Base-by-base conservation (phyloP, 1,284 basidiomycete species). In the Cryptococcus amylolentus region DNA sequence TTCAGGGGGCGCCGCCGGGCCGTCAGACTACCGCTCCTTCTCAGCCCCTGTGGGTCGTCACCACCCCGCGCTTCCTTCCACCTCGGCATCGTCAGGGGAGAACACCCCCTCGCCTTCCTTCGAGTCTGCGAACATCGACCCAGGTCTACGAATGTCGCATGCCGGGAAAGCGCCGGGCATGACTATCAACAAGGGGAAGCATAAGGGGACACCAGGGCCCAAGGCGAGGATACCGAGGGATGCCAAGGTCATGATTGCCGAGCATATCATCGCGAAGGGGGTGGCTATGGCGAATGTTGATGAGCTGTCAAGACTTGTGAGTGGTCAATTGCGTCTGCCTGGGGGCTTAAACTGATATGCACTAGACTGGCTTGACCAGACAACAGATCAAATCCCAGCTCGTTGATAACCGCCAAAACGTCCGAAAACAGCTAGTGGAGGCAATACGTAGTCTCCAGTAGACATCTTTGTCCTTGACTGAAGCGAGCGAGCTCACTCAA, bases 321-420 rank as follows among this genome's bases (percentile, higher is more conserved):
- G 68, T 56, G 10, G 20, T 47, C 9, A 10, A 41, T 40, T 14
- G 37, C 38, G 20, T 18, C 42, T n/a, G 23, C 26, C 12, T 12
- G 27, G 28, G 7, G 35, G 27, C 16, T 16, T 46, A 23, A n/a
- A 23, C 38, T 50, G 31, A 27, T 44, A 31, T 52, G 20, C 16
- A 13, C 13, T 43, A 72, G 70, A 69, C 67, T 18, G 68, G 68
- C 16, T 51, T 69, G 52, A 67, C 64, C 1, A 57, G 47, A n/a
- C 58, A 58, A 31, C 70, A 72, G 57, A 61, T 70, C 57, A 55
- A 54, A 44, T 62, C 57, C 20, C 68, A 70, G 58, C 47, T 72
- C n/a, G 55, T 56, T 4, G 58, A 62, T n/a, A 65, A 66, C 37
- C 60, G 70, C 13, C 48, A 52, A 39, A 72, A 72, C 52, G 26